Percentiles rank a stretch among this genome's conserved stretches.
These are phyloP conservation scores for Fomitopsis betulina DNA, from an alignment of 1,284 basidiomycete species.

Conservation along the genomic window DNA sequence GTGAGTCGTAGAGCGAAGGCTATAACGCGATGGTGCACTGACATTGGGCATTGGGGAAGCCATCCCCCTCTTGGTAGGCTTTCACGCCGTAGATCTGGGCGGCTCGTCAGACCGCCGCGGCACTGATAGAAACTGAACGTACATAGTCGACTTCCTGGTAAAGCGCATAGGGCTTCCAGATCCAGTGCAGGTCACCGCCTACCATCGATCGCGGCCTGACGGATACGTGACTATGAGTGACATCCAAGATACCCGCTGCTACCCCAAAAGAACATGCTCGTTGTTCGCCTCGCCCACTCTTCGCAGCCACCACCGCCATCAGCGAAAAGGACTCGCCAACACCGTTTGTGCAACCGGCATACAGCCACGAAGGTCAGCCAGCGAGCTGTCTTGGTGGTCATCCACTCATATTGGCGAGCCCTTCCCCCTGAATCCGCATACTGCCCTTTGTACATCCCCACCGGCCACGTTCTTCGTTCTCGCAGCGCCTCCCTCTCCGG, in stretches of 20 bases:
- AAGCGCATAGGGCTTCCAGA: conserved; percentile 79
- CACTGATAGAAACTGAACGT: conserved; percentile 14
- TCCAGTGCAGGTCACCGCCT: conserved; percentile 86
- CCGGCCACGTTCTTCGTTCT: neutral
- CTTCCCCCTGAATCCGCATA: too few relatives aligned
- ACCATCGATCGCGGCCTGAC: conserved; percentile 55
- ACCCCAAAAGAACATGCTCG: too few relatives aligned
- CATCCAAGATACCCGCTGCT: neutral
- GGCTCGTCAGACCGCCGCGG: neutral
- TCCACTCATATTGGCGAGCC: too few relatives aligned
- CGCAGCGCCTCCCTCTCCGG: neutral
- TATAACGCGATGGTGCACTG: conserved; percentile 19
- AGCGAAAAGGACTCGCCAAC: too few relatives aligned
- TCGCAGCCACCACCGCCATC: too few relatives aligned
- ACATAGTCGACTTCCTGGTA: conserved; percentile 74
- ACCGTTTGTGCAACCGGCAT: too few relatives aligned
- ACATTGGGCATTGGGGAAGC: conserved; percentile 89
- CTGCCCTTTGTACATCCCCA: neutral
- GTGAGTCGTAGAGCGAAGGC: conserved; percentile 6
- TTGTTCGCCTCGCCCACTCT: too few relatives aligned
- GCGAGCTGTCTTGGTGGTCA: too few relatives aligned
- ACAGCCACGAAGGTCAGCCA: too few relatives aligned
- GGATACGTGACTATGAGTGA: neutral
- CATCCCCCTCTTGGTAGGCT: conserved; percentile 59
- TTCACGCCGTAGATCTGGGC: conserved; percentile 68